phyloP scores from a whole-genome alignment of 202 grass and related monocot species.

The Schoenoplectus tabernaemontani region DNA sequence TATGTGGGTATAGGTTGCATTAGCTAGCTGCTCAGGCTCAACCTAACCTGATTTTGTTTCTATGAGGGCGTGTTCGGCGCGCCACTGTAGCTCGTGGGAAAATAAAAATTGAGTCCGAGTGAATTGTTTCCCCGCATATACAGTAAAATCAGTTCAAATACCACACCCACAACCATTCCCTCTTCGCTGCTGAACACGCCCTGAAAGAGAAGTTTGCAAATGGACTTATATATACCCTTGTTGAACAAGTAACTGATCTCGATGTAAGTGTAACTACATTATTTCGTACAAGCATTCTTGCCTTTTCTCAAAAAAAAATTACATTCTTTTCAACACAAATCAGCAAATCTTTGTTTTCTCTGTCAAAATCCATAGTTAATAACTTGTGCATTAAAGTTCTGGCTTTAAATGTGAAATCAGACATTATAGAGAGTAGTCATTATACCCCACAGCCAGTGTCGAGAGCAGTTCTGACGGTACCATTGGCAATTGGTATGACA shows the following conservation, averaged over 20 bases:
- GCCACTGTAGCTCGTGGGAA: no score
- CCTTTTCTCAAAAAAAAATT: no score
- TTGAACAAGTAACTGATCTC: background rate
- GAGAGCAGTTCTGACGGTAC: constrained; percentile 89
- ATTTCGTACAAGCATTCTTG: no score
- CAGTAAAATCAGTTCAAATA: no score
- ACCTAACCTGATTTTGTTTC: background rate
- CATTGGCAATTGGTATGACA: constrained; percentile 76
- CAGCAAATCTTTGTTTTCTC: background rate
- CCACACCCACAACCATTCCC: no score
- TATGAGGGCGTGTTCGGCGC: no score
- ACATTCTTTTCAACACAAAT: background rate
- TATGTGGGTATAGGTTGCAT: background rate
- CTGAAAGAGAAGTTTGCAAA: background rate
- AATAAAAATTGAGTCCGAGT: no score
- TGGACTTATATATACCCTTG: background rate
- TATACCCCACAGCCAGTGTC: constrained; percentile 98
- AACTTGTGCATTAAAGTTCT: background rate
- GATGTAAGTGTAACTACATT: background rate
- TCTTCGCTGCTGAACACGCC: no score
- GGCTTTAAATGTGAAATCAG: background rate
- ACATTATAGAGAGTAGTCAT: constrained; percentile 1
- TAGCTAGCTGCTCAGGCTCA: background rate
- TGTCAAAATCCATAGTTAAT: background rate
- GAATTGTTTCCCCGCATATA: no score